Evolutionary conservation across 441 rosid species (phyloP), one percentile per base, ranked within the genome.

Genomic region (Cnidoscolus chayamansa): DNA sequence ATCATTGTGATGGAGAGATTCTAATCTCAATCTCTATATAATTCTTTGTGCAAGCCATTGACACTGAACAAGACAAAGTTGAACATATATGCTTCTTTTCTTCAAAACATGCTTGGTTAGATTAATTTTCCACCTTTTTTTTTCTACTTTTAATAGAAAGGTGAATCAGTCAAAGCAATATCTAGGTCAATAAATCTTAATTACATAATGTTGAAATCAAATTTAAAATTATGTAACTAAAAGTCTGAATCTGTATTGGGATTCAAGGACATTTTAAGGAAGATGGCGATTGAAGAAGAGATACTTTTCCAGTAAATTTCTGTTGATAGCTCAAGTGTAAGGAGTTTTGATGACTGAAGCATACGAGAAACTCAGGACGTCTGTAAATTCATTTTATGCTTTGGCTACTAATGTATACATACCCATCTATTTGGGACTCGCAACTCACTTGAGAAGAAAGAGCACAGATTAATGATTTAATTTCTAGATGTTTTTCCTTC

Each of bases 261-360:
- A 4, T 35, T 35, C 45, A 47, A 5, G 45, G 45, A 40, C 45
- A 40, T 35, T 71, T 2, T 31, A 51, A 59, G 51, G n/a, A 40
- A 68, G 53, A 35, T 20, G 51, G 17, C 65, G 31, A 49, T 17
- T 68, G 48, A 20, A n/a, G 54, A 62, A 7, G 57, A 47, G 40
- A 59, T 35, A 2, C 37, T 2, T 40, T 40, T 12, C 67, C 20
- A 65, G 62, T 67, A 74, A 48, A 72, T 57, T 45, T 15, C 16
- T 25, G 47, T 8, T 16, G 64, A 25, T 37, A 30, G 31, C 15
- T 43, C n/a, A 48, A 17, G 32, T n/a, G 58, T 43, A 62, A 49
- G 31, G 9, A 48, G 71, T 49, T 65, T 65, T 49, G 43, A 15
- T 15, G 20, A 25, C 10, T 19, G 32, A 48, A 9, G 51, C 51